Percentiles rank a stretch among this genome's conserved stretches.
phyloP scores from a whole-genome alignment of 1,284 basidiomycete species.

The Naganishia albida region DNA sequence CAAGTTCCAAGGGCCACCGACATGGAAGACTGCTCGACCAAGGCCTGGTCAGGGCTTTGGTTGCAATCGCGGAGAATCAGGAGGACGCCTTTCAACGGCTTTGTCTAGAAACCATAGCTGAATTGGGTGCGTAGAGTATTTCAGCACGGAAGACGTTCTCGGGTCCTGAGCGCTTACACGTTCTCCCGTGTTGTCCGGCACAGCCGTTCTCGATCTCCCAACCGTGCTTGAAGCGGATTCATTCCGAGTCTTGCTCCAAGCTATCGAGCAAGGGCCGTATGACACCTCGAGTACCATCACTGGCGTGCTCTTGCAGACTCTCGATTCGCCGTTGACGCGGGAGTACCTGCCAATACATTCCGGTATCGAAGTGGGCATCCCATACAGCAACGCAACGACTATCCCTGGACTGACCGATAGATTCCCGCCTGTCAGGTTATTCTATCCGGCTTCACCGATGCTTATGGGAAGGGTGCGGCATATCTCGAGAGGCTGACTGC shows the following conservation, averaged over 20 bases:
- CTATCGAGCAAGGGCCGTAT: constrained; percentile 80
- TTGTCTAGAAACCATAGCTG: constrained; percentile 84
- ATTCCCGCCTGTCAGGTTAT: constrained; percentile 63
- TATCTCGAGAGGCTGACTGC: constrained; percentile 76
- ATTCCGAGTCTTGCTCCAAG: constrained; percentile 81
- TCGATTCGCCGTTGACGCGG: constrained; percentile 82
- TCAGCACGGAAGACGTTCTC: neutral
- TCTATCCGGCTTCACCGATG: constrained; percentile 83
- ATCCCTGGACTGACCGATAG: neutral
- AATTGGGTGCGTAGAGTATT: constrained; percentile 67
- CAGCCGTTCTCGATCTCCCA: constrained; percentile 80
- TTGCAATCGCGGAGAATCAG: constrained; percentile 87
- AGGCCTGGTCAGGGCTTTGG: constrained; percentile 78
- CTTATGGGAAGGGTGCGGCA: constrained; percentile 76
- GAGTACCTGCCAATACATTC: constrained; percentile 76
- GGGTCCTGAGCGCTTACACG: neutral
- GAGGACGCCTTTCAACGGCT: constrained; percentile 86
- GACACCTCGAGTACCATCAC: constrained; percentile 85
- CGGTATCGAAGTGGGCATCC: constrained; percentile 76
- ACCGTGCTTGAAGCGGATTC: constrained; percentile 80
- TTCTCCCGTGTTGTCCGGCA: neutral
- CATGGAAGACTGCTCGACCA: constrained; percentile 54
- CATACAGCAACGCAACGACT: neutral
- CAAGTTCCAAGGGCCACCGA: constrained; percentile 9
- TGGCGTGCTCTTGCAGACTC: constrained; percentile 76